Evolutionary conservation across 106 monocot genomes (phyloP), one percentile per base, ranked within the genome.

Genomic region (Triglochin maritima): DNA sequence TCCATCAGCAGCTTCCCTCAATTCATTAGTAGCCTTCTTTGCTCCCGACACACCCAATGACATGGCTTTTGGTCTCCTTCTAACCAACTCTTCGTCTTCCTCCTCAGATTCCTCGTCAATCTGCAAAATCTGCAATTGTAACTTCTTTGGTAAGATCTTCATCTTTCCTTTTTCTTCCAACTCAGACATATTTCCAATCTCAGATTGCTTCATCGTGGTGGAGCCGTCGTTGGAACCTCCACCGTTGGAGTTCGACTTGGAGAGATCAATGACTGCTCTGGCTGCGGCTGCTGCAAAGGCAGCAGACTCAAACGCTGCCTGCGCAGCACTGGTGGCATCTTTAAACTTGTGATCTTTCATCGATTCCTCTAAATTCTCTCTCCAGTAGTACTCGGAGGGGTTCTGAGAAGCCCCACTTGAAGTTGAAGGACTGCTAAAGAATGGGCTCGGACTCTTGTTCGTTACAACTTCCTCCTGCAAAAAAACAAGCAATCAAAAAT

Each of bases 261-360:
- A 87, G 48, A 94, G 82, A 69, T 83, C 85, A 6, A 81, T 74
- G 1, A 85, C 89, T 2, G 73, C 81, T 63, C 70, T 84, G 11
- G 87, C 89, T 4, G 94, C 94, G 1, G 71, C 82, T 0, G 87
- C 94, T 4, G 89, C 93, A 50, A 67, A 76, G 1, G 81, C 80
- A 1, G 93, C 93, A 1, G 81, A 86, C 59, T 86, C 69, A 50
- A 76, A 94, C 17, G 93, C 93, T 0, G 84, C 93, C 67, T 78
- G 82, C 3, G 93, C 86, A 6, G 89, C 93, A 17, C 75, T 77
- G 8, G 48, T 71, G n/a, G 73, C 86, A 57, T 94, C 89, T 64
- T 71, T 79, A 69, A 87, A 80, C 44, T 65, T 62, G 9, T 64
- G 4, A 47, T 46, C 59, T 5, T 64, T 51, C 63, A 49, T 46